These are phyloP conservation scores for Penicillium verrucosum DNA, from an alignment of 2,329 filamentous ascomycete species.

Conservation along the genomic window DNA sequence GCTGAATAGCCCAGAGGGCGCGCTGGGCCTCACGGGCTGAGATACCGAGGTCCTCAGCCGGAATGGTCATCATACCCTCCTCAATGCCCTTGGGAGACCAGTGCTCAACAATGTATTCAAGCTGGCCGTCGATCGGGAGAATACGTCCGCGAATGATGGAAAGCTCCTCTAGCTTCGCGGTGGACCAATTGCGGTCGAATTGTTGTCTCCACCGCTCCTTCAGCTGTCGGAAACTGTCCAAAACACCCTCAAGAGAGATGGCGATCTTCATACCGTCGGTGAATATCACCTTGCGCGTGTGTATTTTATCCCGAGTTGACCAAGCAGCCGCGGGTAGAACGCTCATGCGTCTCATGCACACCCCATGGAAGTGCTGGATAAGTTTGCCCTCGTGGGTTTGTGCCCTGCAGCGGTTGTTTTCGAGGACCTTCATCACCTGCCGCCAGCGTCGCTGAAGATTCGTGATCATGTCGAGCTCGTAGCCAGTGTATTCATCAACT, in stretches of 20 bases:
- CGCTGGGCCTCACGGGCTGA: constrained; percentile 7
- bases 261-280: constrained; percentile 10
- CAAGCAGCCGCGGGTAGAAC: background rate
- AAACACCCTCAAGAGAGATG: background rate
- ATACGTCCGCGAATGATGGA: constrained; percentile 3
- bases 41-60: background rate
- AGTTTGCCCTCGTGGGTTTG: constrained; percentile 1
- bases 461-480: constrained; percentile 4
- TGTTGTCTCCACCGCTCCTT: constrained; percentile 2
- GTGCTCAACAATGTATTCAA: background rate
- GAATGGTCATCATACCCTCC: background rate
- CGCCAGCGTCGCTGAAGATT: constrained; percentile 15
- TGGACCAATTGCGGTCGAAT: background rate
- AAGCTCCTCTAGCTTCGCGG: constrained; percentile 10
- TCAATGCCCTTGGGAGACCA: constrained; percentile 11
- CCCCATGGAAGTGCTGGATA: background rate
- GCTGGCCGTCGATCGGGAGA: background rate
- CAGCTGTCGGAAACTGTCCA: background rate
- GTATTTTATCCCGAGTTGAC: constrained; percentile 4
- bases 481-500: constrained; percentile 2
- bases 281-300: constrained; percentile 12
- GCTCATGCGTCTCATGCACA: background rate
- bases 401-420: background rate
- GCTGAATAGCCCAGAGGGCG: constrained; percentile 2
- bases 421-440: background rate